A percentile compares a stretch with the other conserved stretches of the same genome.
These are phyloP conservation scores for Globisporangium irregulare DNA, from an alignment of 352 stramenopile species.

Conservation along the genomic window DNA sequence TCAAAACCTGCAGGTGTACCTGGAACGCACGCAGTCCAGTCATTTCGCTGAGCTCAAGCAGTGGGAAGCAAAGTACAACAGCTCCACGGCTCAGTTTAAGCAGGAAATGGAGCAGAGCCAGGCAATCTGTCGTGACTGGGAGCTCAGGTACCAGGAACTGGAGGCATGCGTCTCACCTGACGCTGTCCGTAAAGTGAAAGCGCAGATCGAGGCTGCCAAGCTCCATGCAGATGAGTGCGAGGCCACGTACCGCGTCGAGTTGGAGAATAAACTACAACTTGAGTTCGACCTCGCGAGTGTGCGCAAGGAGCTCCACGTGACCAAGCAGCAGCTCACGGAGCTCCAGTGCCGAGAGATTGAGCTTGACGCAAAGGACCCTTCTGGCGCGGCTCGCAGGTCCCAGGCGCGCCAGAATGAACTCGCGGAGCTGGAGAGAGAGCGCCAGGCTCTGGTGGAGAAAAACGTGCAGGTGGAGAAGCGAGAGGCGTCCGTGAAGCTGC, in stretches of 20 bases:
- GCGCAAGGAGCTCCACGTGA: slow-evolving; percentile 14
- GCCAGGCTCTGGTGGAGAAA: background rate
- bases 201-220: background rate
- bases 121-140: background rate
- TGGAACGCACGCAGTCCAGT: slow-evolving; percentile 9
- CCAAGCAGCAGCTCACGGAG: slow-evolving; percentile 8
- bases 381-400: background rate
- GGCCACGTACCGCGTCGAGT: slow-evolving; percentile 12
- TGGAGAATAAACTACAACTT: slow-evolving; percentile 18
- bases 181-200: background rate
- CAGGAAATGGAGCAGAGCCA: background rate
- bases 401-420: slow-evolving; percentile 2
- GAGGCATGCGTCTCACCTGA: slow-evolving; percentile 8
- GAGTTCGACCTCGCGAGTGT: slow-evolving; percentile 19
- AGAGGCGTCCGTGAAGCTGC: slow-evolving; percentile 10
- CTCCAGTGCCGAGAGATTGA: slow-evolving; percentile 5
- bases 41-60: slow-evolving; percentile 4
- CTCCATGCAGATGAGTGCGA: slow-evolving; percentile 9
- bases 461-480: background rate
- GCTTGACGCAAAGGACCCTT: slow-evolving; percentile 1
- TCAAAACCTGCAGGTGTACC: background rate
- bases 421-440: background rate
- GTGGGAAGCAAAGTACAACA: background rate
- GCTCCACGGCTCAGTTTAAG: background rate
- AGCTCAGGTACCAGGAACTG: slow-evolving; percentile 12